Evolutionary conservation across 148 eudicot genomes (phyloP).

Genomic region (Rhododendron henanense): DNA sequence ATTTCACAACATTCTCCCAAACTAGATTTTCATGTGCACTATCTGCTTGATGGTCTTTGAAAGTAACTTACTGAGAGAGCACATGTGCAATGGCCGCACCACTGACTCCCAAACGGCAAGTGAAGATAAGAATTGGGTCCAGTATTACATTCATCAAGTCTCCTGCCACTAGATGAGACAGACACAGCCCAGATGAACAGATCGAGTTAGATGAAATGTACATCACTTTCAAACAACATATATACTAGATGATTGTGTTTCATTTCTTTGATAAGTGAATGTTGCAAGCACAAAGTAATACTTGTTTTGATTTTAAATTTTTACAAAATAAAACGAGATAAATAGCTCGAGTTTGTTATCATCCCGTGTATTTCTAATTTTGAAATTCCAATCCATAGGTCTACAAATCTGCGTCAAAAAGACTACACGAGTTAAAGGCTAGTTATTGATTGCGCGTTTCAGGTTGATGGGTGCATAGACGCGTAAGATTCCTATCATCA

Average conservation of each 20-base stretch:
- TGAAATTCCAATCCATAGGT: not conserved
- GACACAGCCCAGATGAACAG: not conserved
- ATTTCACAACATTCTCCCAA: not conserved
- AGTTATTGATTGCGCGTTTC: not conserved
- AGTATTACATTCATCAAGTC: slow-evolving; percentile 72
- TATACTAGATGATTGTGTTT: not conserved
- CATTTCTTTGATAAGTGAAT: not conserved
- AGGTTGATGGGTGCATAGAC: not conserved
- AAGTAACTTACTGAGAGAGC: slow-evolving; percentile 71
- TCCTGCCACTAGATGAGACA: slow-evolving; percentile 55
- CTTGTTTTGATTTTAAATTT: too few species aligned
- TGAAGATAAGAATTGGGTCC: slow-evolving; percentile 84
- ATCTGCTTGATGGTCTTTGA: not conserved
- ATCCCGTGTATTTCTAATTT: not conserved
- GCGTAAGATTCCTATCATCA: not conserved
- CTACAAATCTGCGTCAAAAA: not conserved
- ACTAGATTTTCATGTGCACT: not conserved
- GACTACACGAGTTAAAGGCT: not conserved
- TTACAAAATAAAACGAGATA: not conserved
- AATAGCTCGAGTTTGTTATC: not conserved
- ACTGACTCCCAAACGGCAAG: slow-evolving; percentile 62
- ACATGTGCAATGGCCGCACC: slow-evolving; percentile 99
- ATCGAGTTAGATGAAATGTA: not conserved
- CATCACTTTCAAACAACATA: not conserved
- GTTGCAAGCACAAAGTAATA: not conserved